Evolutionary conservation across 2,329 filamentous ascomycete species (phyloP), one percentile per base, ranked within the genome.

Genomic region (Malbranchea zuffiana): DNA sequence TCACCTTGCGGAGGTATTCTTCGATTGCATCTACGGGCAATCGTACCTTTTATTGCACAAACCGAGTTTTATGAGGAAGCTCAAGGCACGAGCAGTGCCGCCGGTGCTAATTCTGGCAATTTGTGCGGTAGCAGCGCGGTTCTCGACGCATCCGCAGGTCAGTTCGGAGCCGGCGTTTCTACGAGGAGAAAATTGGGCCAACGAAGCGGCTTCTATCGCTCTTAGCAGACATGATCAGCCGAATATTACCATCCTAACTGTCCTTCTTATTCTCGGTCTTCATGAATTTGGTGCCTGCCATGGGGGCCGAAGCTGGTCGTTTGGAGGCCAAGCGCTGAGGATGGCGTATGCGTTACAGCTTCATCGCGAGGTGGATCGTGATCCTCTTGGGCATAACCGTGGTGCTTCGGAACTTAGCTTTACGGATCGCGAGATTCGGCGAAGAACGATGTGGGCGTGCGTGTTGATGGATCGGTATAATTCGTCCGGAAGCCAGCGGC

Each of bases 241-340:
- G 1, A 96, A 94, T 55, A 90, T 96, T 45, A 96, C 88, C 2
- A 93, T 95, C 27, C 62, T 98, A 30, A 95, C 87, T 4, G 90
- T 88, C 31, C 80, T 94, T 43, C 61, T 96, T 6, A 74, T 96
- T 12, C 71, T 96, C 11, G 87, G 86, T 3, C 68, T 98, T 24
- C 88, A 98, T 55, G 88, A 95, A 52, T 96, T 96, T 50, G 90
- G 90, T 38, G 96, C 88, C 8, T 96, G 90, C 54, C 88, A 96
- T 56, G 90, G 90, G 40, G 88, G 87, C 10, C 75, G 88, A 47
- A 95, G 87, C 56, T 98, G 90, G 90, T 84, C 92, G 42, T 75
- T 96, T 45, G 87, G 87, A 12, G 90, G 90, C 1, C 87, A 93
- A 67, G 90, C 88, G 10, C 86, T 94, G 52, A 75, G 90, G 25